Evolutionary conservation across 2,329 filamentous ascomycete species (phyloP).

Genomic region (Aphanocladium album): DNA sequence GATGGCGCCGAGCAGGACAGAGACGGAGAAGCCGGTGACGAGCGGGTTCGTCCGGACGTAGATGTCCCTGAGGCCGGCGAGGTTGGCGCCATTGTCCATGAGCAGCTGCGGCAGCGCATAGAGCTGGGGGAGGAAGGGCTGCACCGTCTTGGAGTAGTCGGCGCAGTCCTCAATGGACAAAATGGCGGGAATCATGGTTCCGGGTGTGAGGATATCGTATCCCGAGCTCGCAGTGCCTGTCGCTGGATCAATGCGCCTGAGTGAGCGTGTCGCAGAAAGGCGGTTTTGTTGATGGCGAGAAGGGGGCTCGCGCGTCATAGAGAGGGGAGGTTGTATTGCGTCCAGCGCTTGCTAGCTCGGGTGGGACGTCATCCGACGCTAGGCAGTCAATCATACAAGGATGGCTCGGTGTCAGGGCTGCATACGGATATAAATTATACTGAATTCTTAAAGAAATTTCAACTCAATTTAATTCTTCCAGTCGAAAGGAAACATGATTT

Average conservation of each 20-base stretch:
- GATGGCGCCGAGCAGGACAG: slow-evolving; percentile 63
- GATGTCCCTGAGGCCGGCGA: slow-evolving; percentile 59
- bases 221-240: neutral
- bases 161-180: slow-evolving; percentile 68
- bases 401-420: neutral
- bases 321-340: neutral
- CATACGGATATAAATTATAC: neutral
- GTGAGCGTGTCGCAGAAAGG: neutral
- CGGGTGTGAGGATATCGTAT: neutral
- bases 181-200: slow-evolving; percentile 66
- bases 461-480: too few relatives aligned
- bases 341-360: neutral
- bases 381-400: neutral
- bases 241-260: neutral
- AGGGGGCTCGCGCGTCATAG: slow-evolving; percentile 13
- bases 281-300: slow-evolving; percentile 2
- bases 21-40: slow-evolving; percentile 66
- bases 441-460: neutral
- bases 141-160: slow-evolving; percentile 68
- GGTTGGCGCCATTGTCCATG: slow-evolving; percentile 53
- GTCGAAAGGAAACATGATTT: too few relatives aligned
- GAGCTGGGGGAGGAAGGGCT: slow-evolving; percentile 68
- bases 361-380: slow-evolving; percentile 12
- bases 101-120: slow-evolving; percentile 63
- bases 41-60: slow-evolving; percentile 86